These are phyloP conservation scores for Mycosarcoma maydis DNA, from an alignment of 1,284 basidiomycete genomes.

Conservation along the genomic window DNA sequence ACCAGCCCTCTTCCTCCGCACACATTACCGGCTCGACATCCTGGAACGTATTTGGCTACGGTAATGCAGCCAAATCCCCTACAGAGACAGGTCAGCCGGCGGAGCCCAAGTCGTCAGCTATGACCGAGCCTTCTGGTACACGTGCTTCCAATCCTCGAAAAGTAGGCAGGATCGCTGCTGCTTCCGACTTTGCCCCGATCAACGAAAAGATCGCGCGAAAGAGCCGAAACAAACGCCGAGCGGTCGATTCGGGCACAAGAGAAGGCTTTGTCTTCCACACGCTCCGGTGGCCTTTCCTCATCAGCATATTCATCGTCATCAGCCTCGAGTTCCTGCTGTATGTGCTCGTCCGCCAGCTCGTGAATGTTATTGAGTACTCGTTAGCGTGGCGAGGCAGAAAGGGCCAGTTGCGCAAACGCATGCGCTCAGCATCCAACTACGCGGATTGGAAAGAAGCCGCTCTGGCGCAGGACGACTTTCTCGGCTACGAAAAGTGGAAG, in stretches of 20 bases:
- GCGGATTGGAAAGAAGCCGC: constrained; percentile 84
- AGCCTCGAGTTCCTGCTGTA: constrained; percentile 83
- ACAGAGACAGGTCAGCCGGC: constrained; percentile 14
- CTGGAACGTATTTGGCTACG: constrained; percentile 43
- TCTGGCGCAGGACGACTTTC: constrained; percentile 75
- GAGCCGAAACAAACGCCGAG: constrained; percentile 15
- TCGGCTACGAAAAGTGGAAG: constrained; percentile 62
- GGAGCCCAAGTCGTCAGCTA: constrained; percentile 24
- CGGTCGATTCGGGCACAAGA: constrained; percentile 52
- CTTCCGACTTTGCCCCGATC: constrained; percentile 66
- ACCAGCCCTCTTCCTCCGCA: constrained; percentile 26
- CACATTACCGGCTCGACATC: constrained; percentile 40
- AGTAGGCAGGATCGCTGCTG: constrained; percentile 56
- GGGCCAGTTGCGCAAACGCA: constrained; percentile 77
- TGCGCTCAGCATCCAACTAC: constrained; percentile 81
- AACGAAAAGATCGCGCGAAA: constrained; percentile 48
- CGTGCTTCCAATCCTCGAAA: constrained; percentile 47
- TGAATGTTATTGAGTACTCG: constrained; percentile 68
- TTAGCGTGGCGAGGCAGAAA: constrained; percentile 82
- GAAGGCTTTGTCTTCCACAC: constrained; percentile 61
- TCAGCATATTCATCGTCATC: constrained; percentile 85
- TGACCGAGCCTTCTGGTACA: constrained; percentile 30
- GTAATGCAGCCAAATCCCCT: constrained; percentile 23
- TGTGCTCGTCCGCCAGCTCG: constrained; percentile 85
- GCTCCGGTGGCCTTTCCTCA: constrained; percentile 67